phyloP scores from a whole-genome alignment of 768 basidiomycete species.

The Lanmaoa rubissima region DNA sequence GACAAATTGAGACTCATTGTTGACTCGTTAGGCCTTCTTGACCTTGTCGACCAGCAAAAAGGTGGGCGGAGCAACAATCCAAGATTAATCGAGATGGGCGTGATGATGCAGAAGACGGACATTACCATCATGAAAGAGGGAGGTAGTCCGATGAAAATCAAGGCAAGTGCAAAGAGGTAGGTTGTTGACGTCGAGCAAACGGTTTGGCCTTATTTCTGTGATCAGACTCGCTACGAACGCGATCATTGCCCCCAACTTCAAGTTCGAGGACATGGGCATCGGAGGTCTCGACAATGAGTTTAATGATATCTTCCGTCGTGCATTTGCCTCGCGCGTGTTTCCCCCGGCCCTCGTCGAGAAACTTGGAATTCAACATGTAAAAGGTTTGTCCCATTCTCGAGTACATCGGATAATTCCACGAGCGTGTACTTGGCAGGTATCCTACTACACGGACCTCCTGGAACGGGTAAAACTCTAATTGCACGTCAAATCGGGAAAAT shows the following conservation, averaged over 20 bases:
- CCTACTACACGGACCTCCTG: constrained; percentile 92
- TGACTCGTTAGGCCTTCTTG: constrained; percentile 56
- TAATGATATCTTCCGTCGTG: constrained; percentile 94
- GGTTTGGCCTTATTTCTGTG: background rate
- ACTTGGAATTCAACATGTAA: constrained; percentile 96
- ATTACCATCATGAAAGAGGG: constrained; percentile 85
- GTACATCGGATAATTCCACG: background rate
- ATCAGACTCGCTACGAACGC: constrained; percentile 86
- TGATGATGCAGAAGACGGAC: constrained; percentile 91
- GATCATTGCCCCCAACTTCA: constrained; percentile 96
- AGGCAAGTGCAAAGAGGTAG: constrained; percentile 87
- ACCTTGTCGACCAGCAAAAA: constrained; percentile 61
- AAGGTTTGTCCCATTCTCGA: constrained; percentile 54
- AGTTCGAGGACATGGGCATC: constrained; percentile 99
- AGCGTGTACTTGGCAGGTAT: constrained; percentile 56
- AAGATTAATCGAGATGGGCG: constrained; percentile 50
- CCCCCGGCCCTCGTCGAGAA: constrained; percentile 96
- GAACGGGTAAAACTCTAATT: constrained; percentile 97
- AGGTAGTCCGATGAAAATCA: constrained; percentile 81
- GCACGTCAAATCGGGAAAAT: constrained; percentile 99
- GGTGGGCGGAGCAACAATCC: constrained; percentile 36
- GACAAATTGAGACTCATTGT: constrained; percentile 75
- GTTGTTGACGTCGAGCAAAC: constrained; percentile 12
- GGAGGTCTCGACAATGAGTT: constrained; percentile 97
- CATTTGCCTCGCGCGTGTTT: constrained; percentile 98